Conservation (phyloP, 1,284 basidiomycete species). For the Rhodotorula sp. region DNA sequence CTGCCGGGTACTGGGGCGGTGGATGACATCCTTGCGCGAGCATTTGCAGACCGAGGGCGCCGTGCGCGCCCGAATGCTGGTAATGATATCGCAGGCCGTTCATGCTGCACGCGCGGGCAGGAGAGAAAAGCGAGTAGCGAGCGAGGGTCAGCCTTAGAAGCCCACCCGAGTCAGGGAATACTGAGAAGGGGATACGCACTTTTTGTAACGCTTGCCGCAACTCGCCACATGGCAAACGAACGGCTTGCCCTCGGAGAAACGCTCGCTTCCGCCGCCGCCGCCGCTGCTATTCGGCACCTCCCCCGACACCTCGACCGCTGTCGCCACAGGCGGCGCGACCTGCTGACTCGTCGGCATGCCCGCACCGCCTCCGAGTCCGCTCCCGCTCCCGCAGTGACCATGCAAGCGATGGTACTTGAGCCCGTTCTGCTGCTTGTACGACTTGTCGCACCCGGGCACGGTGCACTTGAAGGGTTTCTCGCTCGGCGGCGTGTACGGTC, state of each 20-base stretch:
- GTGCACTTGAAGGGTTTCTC: slow-evolving; percentile 94
- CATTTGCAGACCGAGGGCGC: slow-evolving; percentile 76
- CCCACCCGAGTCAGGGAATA: neutral
- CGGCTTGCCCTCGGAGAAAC: slow-evolving; percentile 60
- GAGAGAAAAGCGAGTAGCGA: neutral
- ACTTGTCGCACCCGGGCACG: slow-evolving; percentile 95
- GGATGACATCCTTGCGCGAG: slow-evolving; percentile 76
- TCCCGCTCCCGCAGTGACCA: slow-evolving; percentile 70
- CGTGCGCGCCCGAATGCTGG: slow-evolving; percentile 93
- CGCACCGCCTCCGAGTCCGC: too few relatives aligned
- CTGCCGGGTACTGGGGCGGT: slow-evolving; percentile 44
- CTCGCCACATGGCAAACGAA: slow-evolving; percentile 80
- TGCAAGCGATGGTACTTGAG: slow-evolving; percentile 96
- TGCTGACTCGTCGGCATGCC: too few relatives aligned
- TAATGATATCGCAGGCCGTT: slow-evolving; percentile 93
- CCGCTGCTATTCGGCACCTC: too few relatives aligned
- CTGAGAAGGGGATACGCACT: slow-evolving; percentile 49
- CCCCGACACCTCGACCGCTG: too few relatives aligned
- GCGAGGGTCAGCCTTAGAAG: neutral
- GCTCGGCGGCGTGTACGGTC: slow-evolving; percentile 43
- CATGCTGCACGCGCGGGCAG: slow-evolving; percentile 56
- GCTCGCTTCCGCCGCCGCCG: too few relatives aligned
- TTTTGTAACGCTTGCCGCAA: slow-evolving; percentile 92
- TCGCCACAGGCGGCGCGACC: too few relatives aligned
- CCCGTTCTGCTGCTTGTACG: slow-evolving; percentile 95